Evolutionary conservation across 768 basidiomycete genomes (phyloP).

Genomic region (Chiua virens): DNA sequence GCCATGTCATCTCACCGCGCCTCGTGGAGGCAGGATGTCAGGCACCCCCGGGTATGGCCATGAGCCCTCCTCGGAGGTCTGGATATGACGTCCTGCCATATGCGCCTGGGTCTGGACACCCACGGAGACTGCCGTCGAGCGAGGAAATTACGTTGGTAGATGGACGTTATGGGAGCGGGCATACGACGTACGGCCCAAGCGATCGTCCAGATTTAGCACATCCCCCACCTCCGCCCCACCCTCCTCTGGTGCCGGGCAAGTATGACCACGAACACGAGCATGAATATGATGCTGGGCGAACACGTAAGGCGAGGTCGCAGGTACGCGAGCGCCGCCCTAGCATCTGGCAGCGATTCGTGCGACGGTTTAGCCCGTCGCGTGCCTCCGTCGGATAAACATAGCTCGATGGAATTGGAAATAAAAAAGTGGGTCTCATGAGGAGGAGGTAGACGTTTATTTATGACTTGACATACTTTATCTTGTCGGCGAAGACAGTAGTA

Average conservation of each 20-base stretch:
- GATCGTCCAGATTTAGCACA: slow-evolving; percentile 6
- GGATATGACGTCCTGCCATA: slow-evolving; percentile 12
- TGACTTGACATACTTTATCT: neutral
- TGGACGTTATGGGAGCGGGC: neutral
- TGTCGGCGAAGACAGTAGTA: too few species aligned
- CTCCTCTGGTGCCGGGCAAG: neutral
- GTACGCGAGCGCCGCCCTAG: slow-evolving; percentile 22
- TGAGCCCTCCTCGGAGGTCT: slow-evolving; percentile 18
- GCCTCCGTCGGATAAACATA: slow-evolving; percentile 21
- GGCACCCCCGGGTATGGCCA: slow-evolving; percentile 15
- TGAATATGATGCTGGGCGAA: neutral
- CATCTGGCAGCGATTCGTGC: slow-evolving; percentile 25
- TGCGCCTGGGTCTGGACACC: neutral
- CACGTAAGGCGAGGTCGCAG: neutral
- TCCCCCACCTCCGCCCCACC: neutral
- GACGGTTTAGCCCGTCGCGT: slow-evolving; percentile 23
- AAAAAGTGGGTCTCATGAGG: too few species aligned
- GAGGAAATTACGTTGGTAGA: slow-evolving; percentile 15
- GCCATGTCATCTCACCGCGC: slow-evolving; percentile 9
- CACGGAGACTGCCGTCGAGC: slow-evolving; percentile 6
- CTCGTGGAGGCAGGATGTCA: slow-evolving; percentile 26
- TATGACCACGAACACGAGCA: slow-evolving; percentile 5
- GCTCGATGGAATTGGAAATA: neutral
- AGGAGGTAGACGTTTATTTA: neutral
- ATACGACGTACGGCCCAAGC: slow-evolving; percentile 2